Conservation (phyloP, 768 basidiomycete genomes). For the Lactarius psammicola region DNA sequence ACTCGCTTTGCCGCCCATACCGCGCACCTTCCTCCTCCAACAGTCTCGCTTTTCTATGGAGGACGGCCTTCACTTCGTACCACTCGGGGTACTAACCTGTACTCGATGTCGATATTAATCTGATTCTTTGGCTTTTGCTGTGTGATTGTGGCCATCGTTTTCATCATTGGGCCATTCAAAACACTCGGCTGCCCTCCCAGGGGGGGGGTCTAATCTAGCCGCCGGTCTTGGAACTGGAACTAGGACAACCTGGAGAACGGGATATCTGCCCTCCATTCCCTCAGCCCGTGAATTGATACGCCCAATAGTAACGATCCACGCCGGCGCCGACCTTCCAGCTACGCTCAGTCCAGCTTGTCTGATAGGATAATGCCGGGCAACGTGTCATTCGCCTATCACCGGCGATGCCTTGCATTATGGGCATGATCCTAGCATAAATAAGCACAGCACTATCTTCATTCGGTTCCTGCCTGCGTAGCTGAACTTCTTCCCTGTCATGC, state of each 20-base stretch:
- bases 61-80: neutral
- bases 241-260: neutral
- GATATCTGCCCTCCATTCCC: neutral
- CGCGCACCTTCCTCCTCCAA: neutral
- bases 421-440: neutral
- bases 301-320: neutral
- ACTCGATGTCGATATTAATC: neutral
- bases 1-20: neutral
- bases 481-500: no score
- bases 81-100: neutral
- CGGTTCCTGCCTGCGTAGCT: no score
- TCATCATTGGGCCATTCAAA: constrained; percentile 1
- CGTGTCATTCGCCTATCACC: neutral
- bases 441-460: neutral
- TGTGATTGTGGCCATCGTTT: neutral
- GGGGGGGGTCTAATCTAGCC: constrained; percentile 3
- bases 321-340: neutral
- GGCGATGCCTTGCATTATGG: neutral
- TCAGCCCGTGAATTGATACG: neutral
- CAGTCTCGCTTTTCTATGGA: neutral
- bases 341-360: neutral
- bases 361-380: neutral
- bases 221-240: neutral
- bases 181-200: constrained; percentile 7
- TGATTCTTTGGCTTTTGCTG: neutral